These are phyloP conservation scores for Leishmania amazonensis DNA, from an alignment of 208 protist genomes.

Conservation along the genomic window DNA sequence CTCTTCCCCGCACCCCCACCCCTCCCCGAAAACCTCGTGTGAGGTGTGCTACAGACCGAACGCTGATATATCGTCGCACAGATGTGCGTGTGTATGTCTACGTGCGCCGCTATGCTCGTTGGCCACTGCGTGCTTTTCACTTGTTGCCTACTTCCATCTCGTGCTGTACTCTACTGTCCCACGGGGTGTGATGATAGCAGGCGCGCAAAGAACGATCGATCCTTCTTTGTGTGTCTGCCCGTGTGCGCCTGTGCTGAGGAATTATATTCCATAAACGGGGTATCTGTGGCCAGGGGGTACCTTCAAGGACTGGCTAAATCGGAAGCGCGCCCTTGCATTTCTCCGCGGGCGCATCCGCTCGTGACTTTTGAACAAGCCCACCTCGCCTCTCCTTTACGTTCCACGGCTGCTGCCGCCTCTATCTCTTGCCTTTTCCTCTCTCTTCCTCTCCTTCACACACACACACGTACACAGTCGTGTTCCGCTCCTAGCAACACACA, in stretches of 20 bases:
- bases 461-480: background rate
- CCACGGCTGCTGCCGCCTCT: background rate
- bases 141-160: background rate
- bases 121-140: background rate
- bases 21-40: background rate
- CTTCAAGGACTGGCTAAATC: background rate
- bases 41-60: background rate
- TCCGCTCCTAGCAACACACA: background rate
- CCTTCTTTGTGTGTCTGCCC: background rate
- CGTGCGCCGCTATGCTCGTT: background rate
- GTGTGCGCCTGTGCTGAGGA: background rate
- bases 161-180: constrained; percentile 3
- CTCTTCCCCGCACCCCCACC: background rate
- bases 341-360: background rate
- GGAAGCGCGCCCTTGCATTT: background rate
- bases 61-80: background rate
- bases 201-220: background rate
- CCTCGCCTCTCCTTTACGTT: background rate
- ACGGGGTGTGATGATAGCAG: background rate
- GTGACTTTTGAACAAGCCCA: background rate
- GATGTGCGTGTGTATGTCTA: background rate
- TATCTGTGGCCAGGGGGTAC: background rate
- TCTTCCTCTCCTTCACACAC: background rate
- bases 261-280: background rate
- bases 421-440: too few relatives aligned